These are phyloP conservation scores for Pyracantha coccinea DNA, from an alignment of 331 rosid species.

Conservation along the genomic window DNA sequence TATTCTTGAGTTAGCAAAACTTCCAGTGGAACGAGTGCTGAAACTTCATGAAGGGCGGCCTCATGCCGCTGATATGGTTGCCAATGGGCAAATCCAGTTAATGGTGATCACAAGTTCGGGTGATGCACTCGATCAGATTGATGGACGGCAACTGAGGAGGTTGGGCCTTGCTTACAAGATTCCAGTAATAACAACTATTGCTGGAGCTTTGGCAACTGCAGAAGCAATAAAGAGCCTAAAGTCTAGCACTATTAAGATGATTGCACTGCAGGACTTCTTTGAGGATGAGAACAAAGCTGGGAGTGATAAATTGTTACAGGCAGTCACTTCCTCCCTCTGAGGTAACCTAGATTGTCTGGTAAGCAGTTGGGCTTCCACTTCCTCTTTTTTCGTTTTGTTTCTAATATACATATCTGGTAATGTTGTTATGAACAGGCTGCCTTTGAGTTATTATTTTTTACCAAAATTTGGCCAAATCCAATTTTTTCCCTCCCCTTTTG, in stretches of 20 bases:
- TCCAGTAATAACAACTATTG: constrained; percentile 84
- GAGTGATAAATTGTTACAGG: constrained; percentile 16
- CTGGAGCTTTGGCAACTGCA: constrained; percentile 89
- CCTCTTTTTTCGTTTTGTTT: background rate
- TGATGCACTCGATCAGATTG: constrained; percentile 82
- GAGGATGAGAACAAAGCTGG: constrained; percentile 22
- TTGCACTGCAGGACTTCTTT: constrained; percentile 78
- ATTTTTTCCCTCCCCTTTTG: background rate
- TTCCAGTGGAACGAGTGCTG: constrained; percentile 70
- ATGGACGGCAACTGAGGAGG: constrained; percentile 80
- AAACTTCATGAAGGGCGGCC: constrained; percentile 96
- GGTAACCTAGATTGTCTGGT: constrained; percentile 15
- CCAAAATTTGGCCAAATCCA: background rate
- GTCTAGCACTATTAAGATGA: constrained; percentile 56
- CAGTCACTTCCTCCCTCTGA: constrained; percentile 15
- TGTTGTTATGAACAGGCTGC: background rate
- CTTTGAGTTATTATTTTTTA: background rate
- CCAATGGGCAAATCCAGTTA: constrained; percentile 89
- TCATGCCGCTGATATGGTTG: constrained; percentile 89
- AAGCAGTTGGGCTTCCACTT: constrained; percentile 13
- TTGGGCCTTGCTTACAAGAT: constrained; percentile 87
- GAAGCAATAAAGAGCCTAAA: constrained; percentile 84
- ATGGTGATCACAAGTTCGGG: constrained; percentile 97
- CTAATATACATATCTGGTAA: background rate
- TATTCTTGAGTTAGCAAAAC: constrained; percentile 50